Conservation (phyloP, 768 basidiomycete genomes). For the Mycena pura region DNA sequence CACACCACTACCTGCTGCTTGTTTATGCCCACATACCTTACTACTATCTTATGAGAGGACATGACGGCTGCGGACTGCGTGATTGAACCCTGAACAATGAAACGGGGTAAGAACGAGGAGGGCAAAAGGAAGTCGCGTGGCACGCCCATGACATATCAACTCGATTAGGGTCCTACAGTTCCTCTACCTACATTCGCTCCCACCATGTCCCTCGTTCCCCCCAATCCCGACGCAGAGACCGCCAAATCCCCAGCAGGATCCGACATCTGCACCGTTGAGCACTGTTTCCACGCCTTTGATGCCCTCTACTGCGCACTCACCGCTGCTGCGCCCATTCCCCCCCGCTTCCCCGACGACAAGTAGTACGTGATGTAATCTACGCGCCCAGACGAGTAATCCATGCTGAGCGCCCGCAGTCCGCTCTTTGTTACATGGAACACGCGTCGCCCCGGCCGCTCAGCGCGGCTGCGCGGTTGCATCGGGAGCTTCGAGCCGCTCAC, state of each 20-base stretch:
- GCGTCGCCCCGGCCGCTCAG: slow-evolving; percentile 62
- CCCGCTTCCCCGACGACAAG: slow-evolving; percentile 74
- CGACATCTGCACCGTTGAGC: slow-evolving; percentile 68
- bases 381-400: neutral
- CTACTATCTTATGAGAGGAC: neutral
- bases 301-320: slow-evolving; percentile 80
- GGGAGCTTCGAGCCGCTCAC: slow-evolving; percentile 86
- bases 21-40: neutral
- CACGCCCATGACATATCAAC: no score
- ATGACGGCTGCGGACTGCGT: no score
- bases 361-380: slow-evolving; percentile 58
- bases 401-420: slow-evolving; percentile 56
- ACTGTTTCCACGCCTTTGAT: slow-evolving; percentile 86
- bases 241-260: slow-evolving; percentile 43
- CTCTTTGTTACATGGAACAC: slow-evolving; percentile 98
- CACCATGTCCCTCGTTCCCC: slow-evolving; percentile 63
- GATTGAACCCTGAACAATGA: no score
- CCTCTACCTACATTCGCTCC: slow-evolving; percentile 19
- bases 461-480: slow-evolving; percentile 89
- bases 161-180: neutral
- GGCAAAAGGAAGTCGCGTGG: no score
- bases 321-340: slow-evolving; percentile 57
- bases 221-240: slow-evolving; percentile 51
- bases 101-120: no score
- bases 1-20: slow-evolving; percentile 14